A percentile compares a stretch with the other conserved stretches of the same genome.
Conservation (phyloP, 208 protist species). For the Angomonas deanei region DNA sequence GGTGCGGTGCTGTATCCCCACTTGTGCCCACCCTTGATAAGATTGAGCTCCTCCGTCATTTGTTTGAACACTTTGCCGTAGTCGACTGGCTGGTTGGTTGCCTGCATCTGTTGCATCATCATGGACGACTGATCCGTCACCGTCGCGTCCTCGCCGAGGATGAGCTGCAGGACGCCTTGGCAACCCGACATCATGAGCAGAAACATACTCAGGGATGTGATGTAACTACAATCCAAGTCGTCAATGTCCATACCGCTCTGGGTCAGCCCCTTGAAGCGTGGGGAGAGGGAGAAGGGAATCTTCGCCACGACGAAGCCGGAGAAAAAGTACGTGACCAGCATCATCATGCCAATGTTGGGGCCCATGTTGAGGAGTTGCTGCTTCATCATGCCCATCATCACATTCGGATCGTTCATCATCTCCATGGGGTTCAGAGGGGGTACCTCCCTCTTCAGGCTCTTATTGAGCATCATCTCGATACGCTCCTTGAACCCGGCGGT, state of each 20-base stretch:
- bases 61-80: slow-evolving; percentile 80
- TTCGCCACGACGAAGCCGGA: slow-evolving; percentile 95
- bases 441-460: slow-evolving; percentile 57
- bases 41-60: slow-evolving; percentile 65
- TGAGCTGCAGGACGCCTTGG: slow-evolving; percentile 88
- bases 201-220: slow-evolving; percentile 94
- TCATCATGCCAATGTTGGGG: slow-evolving; percentile 95
- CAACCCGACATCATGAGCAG: slow-evolving; percentile 94
- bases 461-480: slow-evolving; percentile 40
- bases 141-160: slow-evolving; percentile 80
- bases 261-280: slow-evolving; percentile 92
- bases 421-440: slow-evolving; percentile 85
- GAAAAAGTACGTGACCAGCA: slow-evolving; percentile 95
- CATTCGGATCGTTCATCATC: slow-evolving; percentile 88
- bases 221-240: slow-evolving; percentile 93
- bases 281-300: slow-evolving; percentile 93
- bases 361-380: slow-evolving; percentile 92
- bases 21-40: slow-evolving; percentile 60
- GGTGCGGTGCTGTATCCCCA: slow-evolving; percentile 67
- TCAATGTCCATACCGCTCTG: slow-evolving; percentile 94
- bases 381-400: slow-evolving; percentile 94
- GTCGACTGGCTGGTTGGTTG: slow-evolving; percentile 55
- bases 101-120: slow-evolving; percentile 54
- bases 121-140: slow-evolving; percentile 29
- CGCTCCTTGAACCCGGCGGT: slow-evolving; percentile 54